Base-by-base conservation (phyloP, 371 early-diverging fungal species). In the Mucor velutinosus region DNA sequence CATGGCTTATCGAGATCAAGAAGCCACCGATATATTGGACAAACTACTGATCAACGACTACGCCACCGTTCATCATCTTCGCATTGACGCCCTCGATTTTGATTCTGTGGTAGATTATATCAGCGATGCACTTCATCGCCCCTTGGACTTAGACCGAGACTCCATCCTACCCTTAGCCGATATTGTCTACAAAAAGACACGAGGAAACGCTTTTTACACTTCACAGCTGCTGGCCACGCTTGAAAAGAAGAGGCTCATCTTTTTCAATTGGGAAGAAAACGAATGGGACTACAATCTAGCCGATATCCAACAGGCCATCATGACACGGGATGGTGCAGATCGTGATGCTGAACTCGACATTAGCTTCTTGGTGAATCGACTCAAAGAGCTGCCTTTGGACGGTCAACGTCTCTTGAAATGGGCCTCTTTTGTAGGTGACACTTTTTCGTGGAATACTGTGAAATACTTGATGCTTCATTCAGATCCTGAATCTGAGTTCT, bases 221-320 rank as follows among this genome's bases (percentile, higher is more conserved):
- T 60, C 76, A 3, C 83, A 82, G 55, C 60, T 80, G 39, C 62
- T 82, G 11, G 62, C 66, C 23, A 71, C 79, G 7, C 65, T 79
- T 25, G 82, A 79, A 59, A 78, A 78, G 35, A 80, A 82, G 49
- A 76, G 74, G 41, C 59, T 80, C 4, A 82, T 82, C 15, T 82
- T 76, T 51, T 82, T 79, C 63, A 72, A 82, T 58, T 82, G 83
- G 83, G 76, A 78, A 23, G 72, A 76, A 29, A 82, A 82, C 33
- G 65, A 76, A 63, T 82, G 83, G 83, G 77, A 76, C 19, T 82
- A 75, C 60, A 78, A 78, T 29, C 23, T 80, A 5, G 19, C 53
- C 14, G 80, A 76, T 29, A 75, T 82, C 12, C 72, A 80, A 27
- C 73, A 71, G 35, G 64, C 62, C 19, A 65, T 76, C 10, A 56